phyloP scores from a whole-genome alignment of 306 rosid genomes.

The Begonia fuchsioides region DNA sequence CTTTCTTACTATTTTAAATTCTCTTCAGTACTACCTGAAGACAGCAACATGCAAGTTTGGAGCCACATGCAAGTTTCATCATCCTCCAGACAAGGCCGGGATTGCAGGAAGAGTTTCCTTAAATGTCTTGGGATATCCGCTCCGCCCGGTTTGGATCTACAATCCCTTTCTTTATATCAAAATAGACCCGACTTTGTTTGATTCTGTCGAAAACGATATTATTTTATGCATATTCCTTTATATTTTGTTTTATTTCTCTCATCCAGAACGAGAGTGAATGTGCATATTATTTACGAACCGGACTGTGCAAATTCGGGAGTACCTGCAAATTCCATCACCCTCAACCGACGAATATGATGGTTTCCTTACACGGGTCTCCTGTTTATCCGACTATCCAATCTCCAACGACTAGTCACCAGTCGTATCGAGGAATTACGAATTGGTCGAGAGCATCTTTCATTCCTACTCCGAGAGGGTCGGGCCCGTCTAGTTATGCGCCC shows the following conservation, averaged over 20 bases:
- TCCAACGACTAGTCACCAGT: slow-evolving; percentile 89
- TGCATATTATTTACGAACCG: slow-evolving; percentile 87
- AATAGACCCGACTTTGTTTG: too few relatives aligned
- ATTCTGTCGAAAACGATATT: too few relatives aligned
- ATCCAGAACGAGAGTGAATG: slow-evolving; percentile 74
- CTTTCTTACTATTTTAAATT: not conserved
- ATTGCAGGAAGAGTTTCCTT: slow-evolving; percentile 85
- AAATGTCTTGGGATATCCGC: slow-evolving; percentile 86
- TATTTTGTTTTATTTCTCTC: slow-evolving; percentile 5
- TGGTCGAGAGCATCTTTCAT: slow-evolving; percentile 90
- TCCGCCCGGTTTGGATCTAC: slow-evolving; percentile 62
- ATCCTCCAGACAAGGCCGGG: slow-evolving; percentile 95
- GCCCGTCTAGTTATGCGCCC: slow-evolving; percentile 82
- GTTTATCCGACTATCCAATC: slow-evolving; percentile 78
- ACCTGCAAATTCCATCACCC: slow-evolving; percentile 98
- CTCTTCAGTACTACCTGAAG: slow-evolving; percentile 74
- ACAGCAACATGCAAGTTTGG: slow-evolving; percentile 99
- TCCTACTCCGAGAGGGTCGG: slow-evolving; percentile 95
- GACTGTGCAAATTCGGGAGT: slow-evolving; percentile 88
- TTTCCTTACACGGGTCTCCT: slow-evolving; percentile 72
- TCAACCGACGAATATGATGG: slow-evolving; percentile 82
- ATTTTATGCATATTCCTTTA: too few relatives aligned
- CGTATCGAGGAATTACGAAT: slow-evolving; percentile 77
- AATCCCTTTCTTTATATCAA: too few relatives aligned
- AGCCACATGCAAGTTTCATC: slow-evolving; percentile 96